A percentile compares a stretch with the other conserved stretches of the same genome.
These are phyloP conservation scores for Rauvolfia tetraphylla DNA, from an alignment of 257 asterid species.

Conservation along the genomic window DNA sequence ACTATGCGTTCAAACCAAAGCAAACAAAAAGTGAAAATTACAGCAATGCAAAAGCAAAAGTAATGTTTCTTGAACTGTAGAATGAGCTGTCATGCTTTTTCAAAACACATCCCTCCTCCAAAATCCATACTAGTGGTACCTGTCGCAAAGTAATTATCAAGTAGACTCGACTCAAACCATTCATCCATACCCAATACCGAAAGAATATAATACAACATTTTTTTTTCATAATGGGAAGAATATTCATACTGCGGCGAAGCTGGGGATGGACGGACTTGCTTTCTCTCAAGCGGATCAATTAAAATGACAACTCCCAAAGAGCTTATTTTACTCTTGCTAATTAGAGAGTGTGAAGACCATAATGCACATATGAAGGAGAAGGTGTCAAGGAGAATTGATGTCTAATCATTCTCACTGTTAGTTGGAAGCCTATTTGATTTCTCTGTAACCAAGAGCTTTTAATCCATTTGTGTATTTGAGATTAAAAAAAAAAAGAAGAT, in stretches of 20 bases:
- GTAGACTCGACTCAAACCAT: neutral
- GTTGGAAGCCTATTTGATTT: neutral
- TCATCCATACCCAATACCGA: neutral
- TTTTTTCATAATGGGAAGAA: conserved; percentile 16
- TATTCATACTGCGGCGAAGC: conserved; percentile 17
- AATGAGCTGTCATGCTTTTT: conserved; percentile 70
- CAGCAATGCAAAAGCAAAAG: conserved; percentile 46
- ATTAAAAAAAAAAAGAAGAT: too few species aligned
- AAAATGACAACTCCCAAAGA: conserved; percentile 1
- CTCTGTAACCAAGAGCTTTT: too few species aligned
- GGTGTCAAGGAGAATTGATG: neutral
- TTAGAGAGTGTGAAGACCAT: neutral
- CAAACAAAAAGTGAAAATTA: conserved; percentile 18
- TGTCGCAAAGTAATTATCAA: neutral
- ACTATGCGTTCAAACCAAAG: neutral
- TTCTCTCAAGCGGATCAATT: neutral
- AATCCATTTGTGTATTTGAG: too few species aligned
- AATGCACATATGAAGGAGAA: neutral
- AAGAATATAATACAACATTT: neutral
- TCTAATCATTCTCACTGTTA: neutral
- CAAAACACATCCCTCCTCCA: conserved; percentile 29
- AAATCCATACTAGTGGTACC: conserved; percentile 12
- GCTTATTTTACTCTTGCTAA: neutral
- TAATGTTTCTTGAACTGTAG: conserved; percentile 27
- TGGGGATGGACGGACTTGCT: neutral